Conservation (phyloP, 768 basidiomycete species). For the Mycena sanguinolenta region DNA sequence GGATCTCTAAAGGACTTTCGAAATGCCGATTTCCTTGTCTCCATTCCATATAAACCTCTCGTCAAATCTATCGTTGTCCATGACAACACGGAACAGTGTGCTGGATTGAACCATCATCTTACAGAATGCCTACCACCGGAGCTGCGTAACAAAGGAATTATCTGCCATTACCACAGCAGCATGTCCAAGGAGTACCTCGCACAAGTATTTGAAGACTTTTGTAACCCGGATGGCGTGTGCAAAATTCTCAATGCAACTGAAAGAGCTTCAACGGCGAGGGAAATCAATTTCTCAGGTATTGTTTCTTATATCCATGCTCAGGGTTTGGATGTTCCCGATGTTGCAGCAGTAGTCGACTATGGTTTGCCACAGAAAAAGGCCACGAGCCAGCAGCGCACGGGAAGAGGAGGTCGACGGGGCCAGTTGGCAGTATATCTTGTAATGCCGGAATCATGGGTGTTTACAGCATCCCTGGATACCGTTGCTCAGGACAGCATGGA, state of each 20-base stretch:
- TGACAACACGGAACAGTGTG: constrained; percentile 29
- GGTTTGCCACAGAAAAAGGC: background rate
- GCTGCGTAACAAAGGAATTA: constrained; percentile 29
- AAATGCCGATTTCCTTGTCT: constrained; percentile 45
- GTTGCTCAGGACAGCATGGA: background rate
- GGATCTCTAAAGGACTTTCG: constrained; percentile 32
- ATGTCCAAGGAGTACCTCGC: constrained; percentile 46
- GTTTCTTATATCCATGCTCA: no score
- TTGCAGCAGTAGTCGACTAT: constrained; percentile 4
- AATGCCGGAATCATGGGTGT: constrained; percentile 22
- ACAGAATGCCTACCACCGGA: constrained; percentile 30
- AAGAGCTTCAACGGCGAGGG: constrained; percentile 34
- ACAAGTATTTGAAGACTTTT: constrained; percentile 37
- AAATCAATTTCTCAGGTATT: no score
- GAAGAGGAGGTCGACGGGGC: constrained; percentile 1
- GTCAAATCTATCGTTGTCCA: constrained; percentile 35
- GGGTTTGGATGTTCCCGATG: background rate
- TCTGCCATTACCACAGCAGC: constrained; percentile 43
- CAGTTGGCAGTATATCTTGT: constrained; percentile 1
- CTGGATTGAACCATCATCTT: constrained; percentile 21
- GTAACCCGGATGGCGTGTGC: constrained; percentile 24
- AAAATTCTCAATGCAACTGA: constrained; percentile 15
- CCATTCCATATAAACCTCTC: background rate
- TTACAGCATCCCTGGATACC: background rate
- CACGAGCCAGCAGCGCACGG: background rate